These are phyloP conservation scores for Ophiostoma tasmaniense DNA, from an alignment of 2,329 filamentous ascomycete species.

Conservation along the genomic window DNA sequence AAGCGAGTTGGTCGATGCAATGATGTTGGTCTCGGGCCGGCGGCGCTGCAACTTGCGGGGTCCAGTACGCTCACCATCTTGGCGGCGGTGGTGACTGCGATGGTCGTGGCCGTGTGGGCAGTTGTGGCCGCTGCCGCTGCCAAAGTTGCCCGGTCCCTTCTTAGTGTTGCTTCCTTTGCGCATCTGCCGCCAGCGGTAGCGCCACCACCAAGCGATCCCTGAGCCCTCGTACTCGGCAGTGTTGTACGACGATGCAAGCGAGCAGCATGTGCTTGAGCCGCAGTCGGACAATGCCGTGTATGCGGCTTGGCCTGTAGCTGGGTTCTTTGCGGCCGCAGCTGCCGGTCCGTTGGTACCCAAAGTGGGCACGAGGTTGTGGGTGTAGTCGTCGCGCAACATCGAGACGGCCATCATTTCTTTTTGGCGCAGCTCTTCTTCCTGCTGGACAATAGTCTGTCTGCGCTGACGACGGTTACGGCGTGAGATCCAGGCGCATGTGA, in stretches of 20 bases:
- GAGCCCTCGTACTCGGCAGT: constrained; percentile 14
- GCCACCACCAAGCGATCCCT: constrained; percentile 18
- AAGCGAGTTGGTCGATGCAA: constrained; percentile 15
- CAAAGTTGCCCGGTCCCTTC: neutral
- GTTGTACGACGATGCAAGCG: constrained; percentile 11
- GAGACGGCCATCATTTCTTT: constrained; percentile 15
- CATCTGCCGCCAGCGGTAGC: neutral
- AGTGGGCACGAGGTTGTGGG: neutral
- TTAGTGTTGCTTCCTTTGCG: neutral
- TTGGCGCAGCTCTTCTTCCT: constrained; percentile 10
- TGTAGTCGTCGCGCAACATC: constrained; percentile 8
- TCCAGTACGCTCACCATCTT: neutral
- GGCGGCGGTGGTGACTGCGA: constrained; percentile 15
- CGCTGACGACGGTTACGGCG: constrained; percentile 16
- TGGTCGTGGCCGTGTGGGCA: constrained; percentile 15
- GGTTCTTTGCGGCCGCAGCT: neutral
- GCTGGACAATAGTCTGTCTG: neutral
- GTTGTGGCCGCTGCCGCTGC: constrained; percentile 7
- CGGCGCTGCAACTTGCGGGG: constrained; percentile 16
- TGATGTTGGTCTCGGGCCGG: constrained; percentile 10
- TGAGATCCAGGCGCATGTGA: constrained; percentile 35
- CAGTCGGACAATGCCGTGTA: constrained; percentile 13
- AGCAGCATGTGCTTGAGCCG: constrained; percentile 17
- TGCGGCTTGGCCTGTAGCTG: neutral
- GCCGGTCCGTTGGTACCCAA: neutral